These are phyloP conservation scores for Tagetes patula DNA, from an alignment of 129 eudicot genomes.

Conservation along the genomic window DNA sequence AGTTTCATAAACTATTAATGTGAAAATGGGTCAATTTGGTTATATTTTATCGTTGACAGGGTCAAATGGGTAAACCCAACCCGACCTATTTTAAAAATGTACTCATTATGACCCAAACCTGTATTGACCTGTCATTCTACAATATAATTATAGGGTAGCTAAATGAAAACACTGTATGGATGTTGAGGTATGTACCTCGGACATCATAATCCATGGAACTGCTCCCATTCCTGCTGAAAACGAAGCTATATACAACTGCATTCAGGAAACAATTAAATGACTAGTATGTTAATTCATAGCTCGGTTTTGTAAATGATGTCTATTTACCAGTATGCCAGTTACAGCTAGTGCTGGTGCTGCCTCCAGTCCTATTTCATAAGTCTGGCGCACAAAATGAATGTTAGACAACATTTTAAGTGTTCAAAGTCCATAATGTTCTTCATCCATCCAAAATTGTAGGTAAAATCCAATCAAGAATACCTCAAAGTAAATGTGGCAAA, in stretches of 20 bases:
- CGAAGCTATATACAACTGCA: slow-evolving; percentile 69
- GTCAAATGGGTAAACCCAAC: background rate
- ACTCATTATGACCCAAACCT: background rate
- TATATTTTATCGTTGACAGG: background rate
- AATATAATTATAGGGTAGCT: background rate
- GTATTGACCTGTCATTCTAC: background rate
- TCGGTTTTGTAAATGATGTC: background rate
- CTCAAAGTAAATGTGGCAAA: background rate
- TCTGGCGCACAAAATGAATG: slow-evolving; percentile 42
- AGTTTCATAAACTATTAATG: background rate
- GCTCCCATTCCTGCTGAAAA: slow-evolving; percentile 97
- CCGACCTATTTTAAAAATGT: background rate
- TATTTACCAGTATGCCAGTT: slow-evolving; percentile 76
- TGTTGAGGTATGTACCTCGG: slow-evolving; percentile 60
- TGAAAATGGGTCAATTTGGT: background rate
- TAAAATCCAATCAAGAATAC: slow-evolving; percentile 6
- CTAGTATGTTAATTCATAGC: background rate
- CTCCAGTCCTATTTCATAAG: slow-evolving; percentile 50
- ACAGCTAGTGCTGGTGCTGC: slow-evolving; percentile 89
- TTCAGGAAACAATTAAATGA: background rate
- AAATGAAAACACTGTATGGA: background rate
- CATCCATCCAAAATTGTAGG: background rate
- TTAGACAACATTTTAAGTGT: slow-evolving; percentile 14
- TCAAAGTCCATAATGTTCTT: background rate
- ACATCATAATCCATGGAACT: slow-evolving; percentile 97